A percentile compares a stretch with the other conserved stretches of the same genome.
phyloP scores from a whole-genome alignment of 208 protist species.

The Trypanosoma lewisi region DNA sequence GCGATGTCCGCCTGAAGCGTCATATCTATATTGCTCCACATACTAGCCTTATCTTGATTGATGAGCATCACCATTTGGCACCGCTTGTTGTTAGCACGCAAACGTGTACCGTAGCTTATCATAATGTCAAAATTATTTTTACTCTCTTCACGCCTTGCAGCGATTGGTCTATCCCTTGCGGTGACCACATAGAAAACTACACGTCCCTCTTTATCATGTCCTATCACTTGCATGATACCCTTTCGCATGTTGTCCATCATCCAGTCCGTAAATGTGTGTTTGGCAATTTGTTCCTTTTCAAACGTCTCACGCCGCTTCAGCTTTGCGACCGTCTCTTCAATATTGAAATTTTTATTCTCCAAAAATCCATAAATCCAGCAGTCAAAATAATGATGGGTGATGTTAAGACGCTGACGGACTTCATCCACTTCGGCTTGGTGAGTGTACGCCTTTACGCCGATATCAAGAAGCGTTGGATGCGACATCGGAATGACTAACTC shows the following conservation, averaged over 20 bases:
- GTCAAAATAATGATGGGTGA: conserved; percentile 22
- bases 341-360: conserved; percentile 29
- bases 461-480: conserved; percentile 10
- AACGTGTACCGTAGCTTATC: conserved; percentile 23
- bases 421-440: conserved; percentile 28
- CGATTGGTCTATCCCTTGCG: conserved; percentile 12
- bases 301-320: conserved; percentile 20
- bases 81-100: conserved; percentile 22
- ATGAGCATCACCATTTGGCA: conserved; percentile 28
- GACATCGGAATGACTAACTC: neutral
- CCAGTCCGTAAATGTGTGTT: conserved; percentile 16
- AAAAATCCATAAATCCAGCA: conserved; percentile 31
- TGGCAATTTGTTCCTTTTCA: conserved; percentile 21
- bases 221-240: conserved; percentile 28
- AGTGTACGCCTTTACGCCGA: conserved; percentile 10
- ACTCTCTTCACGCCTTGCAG: conserved; percentile 7
- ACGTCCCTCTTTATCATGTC: conserved; percentile 31
- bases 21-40: conserved; percentile 32
- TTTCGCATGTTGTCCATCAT: conserved; percentile 23
- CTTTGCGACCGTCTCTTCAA: conserved; percentile 27
- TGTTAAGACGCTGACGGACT: conserved; percentile 14
- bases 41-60: conserved; percentile 31
- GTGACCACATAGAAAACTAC: conserved; percentile 26
- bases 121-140: conserved; percentile 28
- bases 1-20: conserved; percentile 28